phyloP scores from a whole-genome alignment of 352 stramenopile species.

The Globisporangium nodosum region DNA sequence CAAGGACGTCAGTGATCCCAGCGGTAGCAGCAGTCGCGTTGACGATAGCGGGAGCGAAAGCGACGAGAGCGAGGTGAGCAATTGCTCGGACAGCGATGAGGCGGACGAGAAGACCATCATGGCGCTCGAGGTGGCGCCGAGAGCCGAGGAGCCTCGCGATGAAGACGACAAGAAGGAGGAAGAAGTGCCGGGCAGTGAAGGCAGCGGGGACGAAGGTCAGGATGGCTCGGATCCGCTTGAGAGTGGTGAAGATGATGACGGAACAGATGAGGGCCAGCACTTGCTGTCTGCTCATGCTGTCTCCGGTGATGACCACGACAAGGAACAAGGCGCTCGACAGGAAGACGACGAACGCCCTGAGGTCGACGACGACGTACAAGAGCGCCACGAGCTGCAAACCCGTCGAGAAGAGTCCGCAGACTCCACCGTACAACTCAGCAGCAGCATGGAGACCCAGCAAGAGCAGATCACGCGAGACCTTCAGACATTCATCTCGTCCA shows the following conservation, averaged over 20 bases:
- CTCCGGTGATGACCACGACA: background rate
- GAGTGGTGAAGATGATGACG: slow-evolving; percentile 1
- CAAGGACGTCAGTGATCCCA: background rate
- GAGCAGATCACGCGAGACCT: slow-evolving; percentile 25
- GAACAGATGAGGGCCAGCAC: background rate
- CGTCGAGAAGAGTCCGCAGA: background rate
- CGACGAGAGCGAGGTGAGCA: slow-evolving; percentile 59
- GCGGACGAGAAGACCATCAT: slow-evolving; percentile 50
- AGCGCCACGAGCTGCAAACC: background rate
- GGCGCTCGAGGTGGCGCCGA: slow-evolving; percentile 26
- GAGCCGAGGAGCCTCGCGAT: slow-evolving; percentile 1
- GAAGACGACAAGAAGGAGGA: slow-evolving; percentile 2
- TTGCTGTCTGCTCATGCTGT: background rate
- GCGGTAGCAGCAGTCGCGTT: background rate
- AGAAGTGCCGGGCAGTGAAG: background rate
- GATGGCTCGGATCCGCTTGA: background rate
- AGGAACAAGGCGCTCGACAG: background rate
- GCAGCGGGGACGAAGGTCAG: slow-evolving; percentile 2
- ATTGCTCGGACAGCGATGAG: slow-evolving; percentile 58
- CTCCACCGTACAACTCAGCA: background rate
- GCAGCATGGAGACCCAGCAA: slow-evolving; percentile 1
- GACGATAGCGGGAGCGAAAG: slow-evolving; percentile 29
- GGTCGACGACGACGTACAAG: slow-evolving; percentile 5
- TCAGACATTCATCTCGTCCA: slow-evolving; percentile 29
- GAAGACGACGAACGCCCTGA: background rate